Evolutionary conservation across 106 monocot genomes (phyloP).

Genomic region (Acorus gramineus): DNA sequence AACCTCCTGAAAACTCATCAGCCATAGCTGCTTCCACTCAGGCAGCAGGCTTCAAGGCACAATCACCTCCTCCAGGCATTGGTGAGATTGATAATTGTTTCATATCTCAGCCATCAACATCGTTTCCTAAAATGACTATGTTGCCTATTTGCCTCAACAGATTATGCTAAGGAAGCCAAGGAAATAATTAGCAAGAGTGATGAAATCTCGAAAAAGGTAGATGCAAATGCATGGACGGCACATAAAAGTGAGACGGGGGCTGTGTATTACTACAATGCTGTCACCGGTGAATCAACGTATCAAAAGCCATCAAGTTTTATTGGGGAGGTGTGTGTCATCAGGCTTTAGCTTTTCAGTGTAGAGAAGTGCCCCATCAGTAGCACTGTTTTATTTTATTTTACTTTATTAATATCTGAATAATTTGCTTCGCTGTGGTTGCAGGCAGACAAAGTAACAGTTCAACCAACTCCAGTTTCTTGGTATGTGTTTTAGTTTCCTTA

Average conservation of each 20-base stretch:
- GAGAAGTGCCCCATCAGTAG: too few species aligned
- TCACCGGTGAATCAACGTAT: constrained; percentile 86
- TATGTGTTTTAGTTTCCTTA: constrained; percentile 18
- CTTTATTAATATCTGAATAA: constrained; percentile 10
- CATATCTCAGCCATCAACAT: too few species aligned
- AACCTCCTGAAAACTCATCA: constrained; percentile 8
- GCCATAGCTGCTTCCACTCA: constrained; percentile 9
- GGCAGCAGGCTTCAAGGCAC: constrained; percentile 6
- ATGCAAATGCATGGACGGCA: constrained; percentile 58
- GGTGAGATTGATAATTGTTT: constrained; percentile 10
- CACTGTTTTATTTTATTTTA: not conserved
- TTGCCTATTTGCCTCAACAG: constrained; percentile 7
- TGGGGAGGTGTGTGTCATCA: constrained; percentile 55
- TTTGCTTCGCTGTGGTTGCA: constrained; percentile 32
- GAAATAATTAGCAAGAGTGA: constrained; percentile 13
- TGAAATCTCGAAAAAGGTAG: constrained; percentile 13
- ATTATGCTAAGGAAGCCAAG: constrained; percentile 25
- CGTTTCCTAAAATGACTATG: too few species aligned
- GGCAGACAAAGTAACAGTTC: constrained; percentile 42
- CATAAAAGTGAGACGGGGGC: constrained; percentile 75
- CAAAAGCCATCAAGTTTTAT: constrained; percentile 69
- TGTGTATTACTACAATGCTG: constrained; percentile 85
- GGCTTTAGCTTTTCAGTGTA: too few species aligned
- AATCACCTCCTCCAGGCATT: constrained; percentile 21
- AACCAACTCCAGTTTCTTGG: constrained; percentile 71